phyloP scores from a whole-genome alignment of 257 asterid species.

The Petunia axillaris region DNA sequence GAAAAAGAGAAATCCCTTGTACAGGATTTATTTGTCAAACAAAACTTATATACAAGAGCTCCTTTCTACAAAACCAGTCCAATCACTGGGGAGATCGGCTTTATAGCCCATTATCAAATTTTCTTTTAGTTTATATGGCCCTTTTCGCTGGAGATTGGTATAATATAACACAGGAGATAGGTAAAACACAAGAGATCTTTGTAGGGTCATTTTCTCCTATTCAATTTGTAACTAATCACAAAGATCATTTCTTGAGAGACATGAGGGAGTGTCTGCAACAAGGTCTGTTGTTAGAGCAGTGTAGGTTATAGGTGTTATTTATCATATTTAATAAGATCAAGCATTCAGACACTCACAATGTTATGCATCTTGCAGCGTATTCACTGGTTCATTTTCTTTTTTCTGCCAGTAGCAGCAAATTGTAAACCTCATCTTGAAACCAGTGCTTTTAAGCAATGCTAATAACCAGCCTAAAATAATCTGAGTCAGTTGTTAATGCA shows the following conservation, averaged over 20 bases:
- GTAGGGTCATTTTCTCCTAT: too few species aligned
- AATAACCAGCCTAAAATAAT: neutral
- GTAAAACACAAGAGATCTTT: too few species aligned
- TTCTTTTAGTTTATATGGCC: too few species aligned
- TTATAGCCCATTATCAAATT: too few species aligned
- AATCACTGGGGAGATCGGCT: neutral
- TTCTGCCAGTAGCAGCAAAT: neutral
- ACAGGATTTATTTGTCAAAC: neutral
- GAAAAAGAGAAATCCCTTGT: neutral
- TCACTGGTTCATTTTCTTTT: neutral
- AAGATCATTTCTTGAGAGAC: neutral
- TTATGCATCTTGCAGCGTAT: neutral
- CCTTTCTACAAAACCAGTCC: neutral
- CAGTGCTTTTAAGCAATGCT: neutral
- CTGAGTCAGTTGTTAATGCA: neutral
- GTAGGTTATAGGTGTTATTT: neutral
- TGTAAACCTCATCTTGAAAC: too few species aligned
- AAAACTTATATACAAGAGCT: neutral
- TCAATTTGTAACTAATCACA: too few species aligned
- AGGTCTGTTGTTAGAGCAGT: neutral
- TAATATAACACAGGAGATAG: too few species aligned
- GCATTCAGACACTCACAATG: neutral
- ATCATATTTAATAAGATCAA: neutral
- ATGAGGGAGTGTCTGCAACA: conserved; percentile 2
- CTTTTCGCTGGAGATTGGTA: too few species aligned